A percentile compares a stretch with the other conserved stretches of the same genome.
phyloP scores from a whole-genome alignment of 495 filamentous ascomycete genomes.

The Hypoxylon lienhwacheense region DNA sequence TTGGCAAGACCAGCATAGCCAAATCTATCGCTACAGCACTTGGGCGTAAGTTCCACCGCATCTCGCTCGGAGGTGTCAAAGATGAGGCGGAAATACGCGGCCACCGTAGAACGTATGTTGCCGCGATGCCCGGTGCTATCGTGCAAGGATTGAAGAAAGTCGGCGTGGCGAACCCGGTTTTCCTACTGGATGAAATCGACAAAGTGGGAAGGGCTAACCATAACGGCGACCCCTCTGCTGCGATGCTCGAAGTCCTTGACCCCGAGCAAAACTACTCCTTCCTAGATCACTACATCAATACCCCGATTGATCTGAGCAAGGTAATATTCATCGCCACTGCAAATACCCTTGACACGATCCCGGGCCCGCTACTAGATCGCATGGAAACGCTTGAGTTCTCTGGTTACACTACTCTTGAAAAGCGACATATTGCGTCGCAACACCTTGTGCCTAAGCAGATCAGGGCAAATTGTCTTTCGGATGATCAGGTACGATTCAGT shows the following conservation, averaged over 20 bases:
- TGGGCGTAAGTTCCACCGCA: slow-evolving; percentile 94
- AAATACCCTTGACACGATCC: slow-evolving; percentile 94
- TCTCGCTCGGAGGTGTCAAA: slow-evolving; percentile 92
- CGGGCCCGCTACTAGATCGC: slow-evolving; percentile 88
- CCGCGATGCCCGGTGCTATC: slow-evolving; percentile 95
- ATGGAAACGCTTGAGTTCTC: slow-evolving; percentile 94
- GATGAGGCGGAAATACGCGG: slow-evolving; percentile 98
- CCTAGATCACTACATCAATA: slow-evolving; percentile 93
- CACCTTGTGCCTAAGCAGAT: slow-evolving; percentile 96
- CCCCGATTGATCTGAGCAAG: slow-evolving; percentile 94
- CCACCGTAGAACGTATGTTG: slow-evolving; percentile 95
- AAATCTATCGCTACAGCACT: slow-evolving; percentile 89
- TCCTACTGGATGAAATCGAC: slow-evolving; percentile 97
- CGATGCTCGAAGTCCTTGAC: slow-evolving; percentile 97
- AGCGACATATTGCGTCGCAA: slow-evolving; percentile 89
- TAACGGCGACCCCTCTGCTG: slow-evolving; percentile 96
- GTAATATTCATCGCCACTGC: slow-evolving; percentile 99
- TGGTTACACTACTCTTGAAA: slow-evolving; percentile 98
- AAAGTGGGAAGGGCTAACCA: slow-evolving; percentile 91
- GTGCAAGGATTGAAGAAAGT: slow-evolving; percentile 96
- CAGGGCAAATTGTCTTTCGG: slow-evolving; percentile 69
- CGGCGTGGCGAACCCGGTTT: slow-evolving; percentile 92
- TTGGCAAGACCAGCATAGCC: slow-evolving; percentile 96
- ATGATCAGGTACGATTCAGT: slow-evolving; percentile 71
- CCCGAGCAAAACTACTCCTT: slow-evolving; percentile 97